Conservation (phyloP, 2,329 filamentous ascomycete genomes). For the Pseudocercospora ulei region DNA sequence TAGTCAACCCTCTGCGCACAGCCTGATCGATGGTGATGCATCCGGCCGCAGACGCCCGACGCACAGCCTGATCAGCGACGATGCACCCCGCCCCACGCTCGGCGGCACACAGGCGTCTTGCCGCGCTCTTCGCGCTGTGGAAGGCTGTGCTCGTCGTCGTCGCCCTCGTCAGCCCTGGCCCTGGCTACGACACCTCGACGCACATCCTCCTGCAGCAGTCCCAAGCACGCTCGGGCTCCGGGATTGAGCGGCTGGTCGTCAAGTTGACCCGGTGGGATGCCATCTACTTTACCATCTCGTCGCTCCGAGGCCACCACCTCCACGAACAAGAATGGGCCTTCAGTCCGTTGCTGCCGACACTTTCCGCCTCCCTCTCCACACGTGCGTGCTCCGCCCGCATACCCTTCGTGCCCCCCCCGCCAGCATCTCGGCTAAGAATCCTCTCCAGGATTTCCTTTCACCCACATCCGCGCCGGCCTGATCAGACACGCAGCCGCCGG, state of each 20-base stretch:
- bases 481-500: conserved; percentile 45
- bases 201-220: conserved; percentile 41
- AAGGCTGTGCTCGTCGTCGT: conserved; percentile 58
- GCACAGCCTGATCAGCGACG: conserved; percentile 1
- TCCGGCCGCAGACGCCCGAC: no score
- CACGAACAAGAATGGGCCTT: conserved; percentile 86
- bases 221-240: conserved; percentile 10
- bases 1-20: not conserved
- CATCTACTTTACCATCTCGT: conserved; percentile 60
- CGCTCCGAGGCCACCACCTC: conserved; percentile 51
- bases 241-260: conserved; percentile 39
- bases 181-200: conserved; percentile 70
- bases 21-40: no score
- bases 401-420: no score
- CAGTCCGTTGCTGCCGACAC: conserved; percentile 48
- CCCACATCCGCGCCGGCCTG: conserved; percentile 19
- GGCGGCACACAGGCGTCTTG: conserved; percentile 17
- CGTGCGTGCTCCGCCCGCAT: conserved; percentile 34
- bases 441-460: conserved; percentile 21
- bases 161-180: conserved; percentile 49
- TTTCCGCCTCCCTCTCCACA: conserved; percentile 38
- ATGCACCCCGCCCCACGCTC: conserved; percentile 1
- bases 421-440: conserved; percentile 28
- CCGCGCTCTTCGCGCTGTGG: conserved; percentile 50
- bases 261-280: conserved; percentile 71